Conservation (phyloP, 139 green algal species). For the Chlamydomonas schloesseri region DNA sequence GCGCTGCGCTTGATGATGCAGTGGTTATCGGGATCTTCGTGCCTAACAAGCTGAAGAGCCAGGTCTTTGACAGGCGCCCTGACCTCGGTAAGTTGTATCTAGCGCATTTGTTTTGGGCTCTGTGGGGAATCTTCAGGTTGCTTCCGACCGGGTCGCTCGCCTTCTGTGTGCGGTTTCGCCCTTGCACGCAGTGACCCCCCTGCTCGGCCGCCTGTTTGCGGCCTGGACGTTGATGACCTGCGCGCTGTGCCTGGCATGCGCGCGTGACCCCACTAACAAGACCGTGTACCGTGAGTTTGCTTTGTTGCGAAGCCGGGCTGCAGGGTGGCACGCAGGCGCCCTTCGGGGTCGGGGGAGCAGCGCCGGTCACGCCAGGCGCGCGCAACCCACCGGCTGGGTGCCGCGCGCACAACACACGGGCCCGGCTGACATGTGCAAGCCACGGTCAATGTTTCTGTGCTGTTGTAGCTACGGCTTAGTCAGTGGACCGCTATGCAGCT, state of each 20-base stretch:
- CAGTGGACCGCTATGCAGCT: no score
- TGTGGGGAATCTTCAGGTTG: neutral
- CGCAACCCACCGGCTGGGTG: no score
- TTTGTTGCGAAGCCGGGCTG: no score
- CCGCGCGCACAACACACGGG: no score
- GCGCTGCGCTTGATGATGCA: conserved; percentile 52
- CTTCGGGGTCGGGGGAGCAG: no score
- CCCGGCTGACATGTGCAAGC: no score
- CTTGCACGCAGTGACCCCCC: conserved; percentile 77
- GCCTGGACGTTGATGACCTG: conserved; percentile 87
- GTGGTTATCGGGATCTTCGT: conserved; percentile 83
- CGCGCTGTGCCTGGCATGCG: conserved; percentile 85
- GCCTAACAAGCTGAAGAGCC: conserved; percentile 69
- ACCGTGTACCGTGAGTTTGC: conserved; percentile 81
- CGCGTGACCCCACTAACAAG: conserved; percentile 73
- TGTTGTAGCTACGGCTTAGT: no score
- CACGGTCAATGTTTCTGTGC: no score
- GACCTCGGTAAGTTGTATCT: conserved; percentile 62
- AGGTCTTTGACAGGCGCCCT: conserved; percentile 78
- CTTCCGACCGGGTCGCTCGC: no score
- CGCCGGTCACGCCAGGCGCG: no score
- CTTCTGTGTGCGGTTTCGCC: no score
- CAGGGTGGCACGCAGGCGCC: no score
- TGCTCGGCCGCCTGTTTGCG: conserved; percentile 87
- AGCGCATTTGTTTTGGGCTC: neutral